A percentile compares a stretch with the other conserved stretches of the same genome.
Evolutionary conservation across 495 filamentous ascomycete genomes (phyloP).

Genomic region (Penicilliopsis zonata): DNA sequence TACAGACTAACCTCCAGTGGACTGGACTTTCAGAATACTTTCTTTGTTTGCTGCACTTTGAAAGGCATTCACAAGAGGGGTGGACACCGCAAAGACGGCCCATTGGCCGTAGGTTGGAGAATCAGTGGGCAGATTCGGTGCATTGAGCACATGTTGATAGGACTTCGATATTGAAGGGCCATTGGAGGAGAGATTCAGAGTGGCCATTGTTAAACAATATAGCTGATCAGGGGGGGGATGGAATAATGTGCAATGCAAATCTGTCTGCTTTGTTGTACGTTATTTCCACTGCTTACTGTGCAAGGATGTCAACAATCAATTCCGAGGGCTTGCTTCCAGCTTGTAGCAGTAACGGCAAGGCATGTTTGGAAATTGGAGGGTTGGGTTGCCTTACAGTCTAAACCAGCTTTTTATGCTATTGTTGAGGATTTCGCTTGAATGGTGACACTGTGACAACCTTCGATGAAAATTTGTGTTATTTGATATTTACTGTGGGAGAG

Average conservation of each 20-base stretch:
- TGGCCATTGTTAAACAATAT: slow-evolving; percentile 51
- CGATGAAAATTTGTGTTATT: too few species aligned
- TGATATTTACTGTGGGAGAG: too few species aligned
- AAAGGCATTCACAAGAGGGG: slow-evolving; percentile 83
- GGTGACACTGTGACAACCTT: too few species aligned
- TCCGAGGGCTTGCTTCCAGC: too few species aligned
- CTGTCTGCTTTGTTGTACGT: not conserved
- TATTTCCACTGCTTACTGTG: too few species aligned
- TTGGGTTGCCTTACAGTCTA: too few species aligned
- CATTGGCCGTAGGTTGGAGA: slow-evolving; percentile 69
- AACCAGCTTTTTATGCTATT: too few species aligned
- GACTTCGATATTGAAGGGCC: slow-evolving; percentile 85
- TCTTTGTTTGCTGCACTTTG: slow-evolving; percentile 73
- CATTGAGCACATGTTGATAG: slow-evolving; percentile 80
- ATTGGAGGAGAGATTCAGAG: slow-evolving; percentile 83
- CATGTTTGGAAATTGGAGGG: too few species aligned
- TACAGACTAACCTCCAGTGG: slow-evolving; percentile 59
- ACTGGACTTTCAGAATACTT: slow-evolving; percentile 89
- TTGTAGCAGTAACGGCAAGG: too few species aligned
- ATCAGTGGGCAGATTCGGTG: slow-evolving; percentile 50
- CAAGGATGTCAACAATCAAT: too few species aligned
- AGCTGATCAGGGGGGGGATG: not conserved
- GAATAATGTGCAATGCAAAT: not conserved
- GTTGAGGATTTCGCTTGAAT: too few species aligned
- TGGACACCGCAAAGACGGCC: slow-evolving; percentile 85